These are phyloP conservation scores for Waltiozyma sp. DNA, from an alignment of 1,139 yeast species.

Conservation along the genomic window DNA sequence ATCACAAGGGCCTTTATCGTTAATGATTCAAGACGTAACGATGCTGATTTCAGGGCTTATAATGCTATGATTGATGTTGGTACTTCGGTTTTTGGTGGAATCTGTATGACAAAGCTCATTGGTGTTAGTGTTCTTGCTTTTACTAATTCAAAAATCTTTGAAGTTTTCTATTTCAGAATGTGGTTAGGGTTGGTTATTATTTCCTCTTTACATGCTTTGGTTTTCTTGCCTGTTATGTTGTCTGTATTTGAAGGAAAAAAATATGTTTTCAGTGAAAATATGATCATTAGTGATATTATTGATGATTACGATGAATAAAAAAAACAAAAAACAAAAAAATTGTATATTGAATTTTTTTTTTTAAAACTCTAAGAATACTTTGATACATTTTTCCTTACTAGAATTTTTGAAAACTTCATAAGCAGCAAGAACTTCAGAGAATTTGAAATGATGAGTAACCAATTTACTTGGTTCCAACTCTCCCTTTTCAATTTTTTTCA, in stretches of 20 bases:
- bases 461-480: conserved; percentile 31
- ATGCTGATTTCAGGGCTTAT: conserved; percentile 31
- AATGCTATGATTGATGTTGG: conserved; percentile 69
- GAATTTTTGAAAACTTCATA: conserved; percentile 32
- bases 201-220: conserved; percentile 70
- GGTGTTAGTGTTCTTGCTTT: conserved; percentile 84
- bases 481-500: conserved; percentile 24
- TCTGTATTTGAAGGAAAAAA: conserved; percentile 53
- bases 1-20: conserved; percentile 60
- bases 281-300: conserved; percentile 19
- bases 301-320: conserved; percentile 15
- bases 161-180: conserved; percentile 88
- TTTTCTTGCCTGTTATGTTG: conserved; percentile 66
- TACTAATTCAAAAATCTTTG: conserved; percentile 78
- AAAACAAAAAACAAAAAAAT: no score
- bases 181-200: conserved; percentile 76
- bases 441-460: conserved; percentile 52
- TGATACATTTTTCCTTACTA: conserved; percentile 32
- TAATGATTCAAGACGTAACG: conserved; percentile 21
- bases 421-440: conserved; percentile 41
- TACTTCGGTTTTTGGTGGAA: conserved; percentile 81
- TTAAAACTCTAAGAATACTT: conserved; percentile 21
- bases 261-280: conserved; percentile 23
- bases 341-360: not conserved
- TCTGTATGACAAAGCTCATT: conserved; percentile 76